A percentile compares a stretch with the other conserved stretches of the same genome.
Conservation (phyloP, 2,329 filamentous ascomycete species). For the Aspergillus sp. region DNA sequence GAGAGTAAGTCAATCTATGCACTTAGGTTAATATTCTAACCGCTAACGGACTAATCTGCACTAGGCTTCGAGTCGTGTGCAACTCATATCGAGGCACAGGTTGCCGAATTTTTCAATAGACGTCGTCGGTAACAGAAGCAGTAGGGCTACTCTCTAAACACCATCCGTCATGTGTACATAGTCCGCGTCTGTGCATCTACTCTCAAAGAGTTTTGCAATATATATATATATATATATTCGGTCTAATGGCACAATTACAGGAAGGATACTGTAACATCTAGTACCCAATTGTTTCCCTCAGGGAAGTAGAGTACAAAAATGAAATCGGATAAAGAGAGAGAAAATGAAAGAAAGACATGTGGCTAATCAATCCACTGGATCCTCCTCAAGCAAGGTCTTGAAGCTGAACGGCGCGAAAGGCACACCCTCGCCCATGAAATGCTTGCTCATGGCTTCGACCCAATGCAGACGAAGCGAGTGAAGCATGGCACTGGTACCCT, state of each 20-base stretch:
- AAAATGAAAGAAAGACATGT: slow-evolving; percentile 11
- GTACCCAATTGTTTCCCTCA: slow-evolving; percentile 4
- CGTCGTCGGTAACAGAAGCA: no score
- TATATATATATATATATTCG: slow-evolving; percentile 8
- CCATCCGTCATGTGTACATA: no score
- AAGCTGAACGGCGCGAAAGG: slow-evolving; percentile 90
- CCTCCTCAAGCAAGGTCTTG: slow-evolving; percentile 78
- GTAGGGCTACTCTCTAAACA: no score
- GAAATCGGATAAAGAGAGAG: slow-evolving; percentile 12
- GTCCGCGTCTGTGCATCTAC: background rate
- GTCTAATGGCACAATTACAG: slow-evolving; percentile 3
- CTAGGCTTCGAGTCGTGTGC: slow-evolving; percentile 92
- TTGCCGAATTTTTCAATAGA: slow-evolving; percentile 94
- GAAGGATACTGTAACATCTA: background rate
- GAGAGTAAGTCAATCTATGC: slow-evolving; percentile 67
- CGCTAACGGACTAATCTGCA: slow-evolving; percentile 23
- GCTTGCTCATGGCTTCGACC: slow-evolving; percentile 98
- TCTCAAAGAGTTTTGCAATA: background rate
- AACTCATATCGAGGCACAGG: slow-evolving; percentile 94
- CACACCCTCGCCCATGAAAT: slow-evolving; percentile 87
- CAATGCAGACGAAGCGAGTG: slow-evolving; percentile 88
- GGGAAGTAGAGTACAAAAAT: slow-evolving; percentile 9
- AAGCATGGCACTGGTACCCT: slow-evolving; percentile 93
- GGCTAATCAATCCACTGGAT: slow-evolving; percentile 49
- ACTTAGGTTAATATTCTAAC: background rate